Conservation (phyloP, 2,329 filamentous ascomycete genomes). For the Claviceps capensis region DNA sequence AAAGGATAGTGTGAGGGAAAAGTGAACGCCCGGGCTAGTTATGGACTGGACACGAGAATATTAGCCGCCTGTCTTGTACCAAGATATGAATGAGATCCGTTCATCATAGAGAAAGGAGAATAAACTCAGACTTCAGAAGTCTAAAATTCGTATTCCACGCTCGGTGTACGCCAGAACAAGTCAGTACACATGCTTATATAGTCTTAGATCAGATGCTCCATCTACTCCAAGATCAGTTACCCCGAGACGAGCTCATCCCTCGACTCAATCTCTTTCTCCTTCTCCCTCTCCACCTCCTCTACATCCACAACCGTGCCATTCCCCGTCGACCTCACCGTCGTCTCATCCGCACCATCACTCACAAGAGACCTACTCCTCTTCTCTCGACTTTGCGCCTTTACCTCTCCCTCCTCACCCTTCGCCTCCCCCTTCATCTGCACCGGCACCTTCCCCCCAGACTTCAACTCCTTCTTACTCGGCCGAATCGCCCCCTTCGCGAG, state of each 20-base stretch:
- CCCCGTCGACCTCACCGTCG: conserved; percentile 1
- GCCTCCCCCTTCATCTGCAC: conserved; percentile 5
- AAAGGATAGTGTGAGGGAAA: no score
- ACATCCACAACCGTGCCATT: not conserved
- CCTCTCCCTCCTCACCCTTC: conserved; percentile 23
- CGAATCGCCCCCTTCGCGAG: conserved; percentile 65
- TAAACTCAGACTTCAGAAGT: no score
- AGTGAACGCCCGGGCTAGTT: no score
- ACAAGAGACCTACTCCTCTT: conserved; percentile 4
- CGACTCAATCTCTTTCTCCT: not conserved
- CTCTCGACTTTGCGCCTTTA: conserved; percentile 4
- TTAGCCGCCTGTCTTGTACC: not conserved
- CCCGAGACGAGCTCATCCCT: conserved; percentile 1
- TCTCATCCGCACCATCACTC: conserved; percentile 15
- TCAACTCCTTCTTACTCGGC: conserved; percentile 53
- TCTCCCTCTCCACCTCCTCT: not conserved
- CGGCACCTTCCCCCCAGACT: conserved; percentile 8
- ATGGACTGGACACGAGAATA: no score
- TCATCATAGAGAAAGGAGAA: not conserved
- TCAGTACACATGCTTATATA: no score
- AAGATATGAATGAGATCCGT: not conserved
- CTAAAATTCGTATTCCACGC: no score
- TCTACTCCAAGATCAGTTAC: not conserved
- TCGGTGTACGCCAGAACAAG: no score
- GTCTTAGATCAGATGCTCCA: not conserved